Conservation (phyloP, 768 basidiomycete species). For the Boletus sensibilis region DNA sequence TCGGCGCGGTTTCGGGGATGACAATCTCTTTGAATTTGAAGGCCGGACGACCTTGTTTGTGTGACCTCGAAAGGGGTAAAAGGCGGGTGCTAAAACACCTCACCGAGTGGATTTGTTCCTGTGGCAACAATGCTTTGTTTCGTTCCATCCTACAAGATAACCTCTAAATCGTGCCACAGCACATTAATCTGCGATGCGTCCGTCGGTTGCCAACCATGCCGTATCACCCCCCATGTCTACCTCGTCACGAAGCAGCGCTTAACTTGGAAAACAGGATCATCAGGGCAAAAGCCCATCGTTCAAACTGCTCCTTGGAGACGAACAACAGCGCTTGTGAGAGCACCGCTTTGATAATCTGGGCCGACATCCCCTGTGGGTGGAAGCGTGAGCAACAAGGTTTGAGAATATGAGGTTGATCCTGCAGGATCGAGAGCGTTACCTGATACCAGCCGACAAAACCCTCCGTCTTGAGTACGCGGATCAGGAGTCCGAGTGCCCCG, state of each 20-base stretch:
- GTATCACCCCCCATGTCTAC: neutral
- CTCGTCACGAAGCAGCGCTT: conserved; percentile 8
- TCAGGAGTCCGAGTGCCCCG: conserved; percentile 78
- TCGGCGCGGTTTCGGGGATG: neutral
- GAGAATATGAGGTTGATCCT: neutral
- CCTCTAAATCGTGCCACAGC: neutral
- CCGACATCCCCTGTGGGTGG: conserved; percentile 79
- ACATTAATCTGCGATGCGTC: too few species aligned
- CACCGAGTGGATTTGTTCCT: neutral
- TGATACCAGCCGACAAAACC: conserved; percentile 96
- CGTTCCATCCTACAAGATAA: neutral
- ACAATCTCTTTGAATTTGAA: too few species aligned
- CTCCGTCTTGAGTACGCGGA: conserved; percentile 66
- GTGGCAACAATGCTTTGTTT: neutral
- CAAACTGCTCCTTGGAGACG: conserved; percentile 97
- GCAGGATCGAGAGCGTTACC: conserved; percentile 40
- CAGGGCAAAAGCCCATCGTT: conserved; percentile 77
- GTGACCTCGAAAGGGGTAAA: neutral
- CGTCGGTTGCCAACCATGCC: neutral
- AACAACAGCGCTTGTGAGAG: conserved; percentile 93
- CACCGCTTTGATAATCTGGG: conserved; percentile 95
- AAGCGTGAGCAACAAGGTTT: neutral
- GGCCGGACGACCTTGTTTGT: neutral
- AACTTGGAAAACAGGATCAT: conserved; percentile 52
- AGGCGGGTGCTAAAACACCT: neutral